Conservation (phyloP, 139 green algal species). For the Raphidocelis subcapitata region DNA sequence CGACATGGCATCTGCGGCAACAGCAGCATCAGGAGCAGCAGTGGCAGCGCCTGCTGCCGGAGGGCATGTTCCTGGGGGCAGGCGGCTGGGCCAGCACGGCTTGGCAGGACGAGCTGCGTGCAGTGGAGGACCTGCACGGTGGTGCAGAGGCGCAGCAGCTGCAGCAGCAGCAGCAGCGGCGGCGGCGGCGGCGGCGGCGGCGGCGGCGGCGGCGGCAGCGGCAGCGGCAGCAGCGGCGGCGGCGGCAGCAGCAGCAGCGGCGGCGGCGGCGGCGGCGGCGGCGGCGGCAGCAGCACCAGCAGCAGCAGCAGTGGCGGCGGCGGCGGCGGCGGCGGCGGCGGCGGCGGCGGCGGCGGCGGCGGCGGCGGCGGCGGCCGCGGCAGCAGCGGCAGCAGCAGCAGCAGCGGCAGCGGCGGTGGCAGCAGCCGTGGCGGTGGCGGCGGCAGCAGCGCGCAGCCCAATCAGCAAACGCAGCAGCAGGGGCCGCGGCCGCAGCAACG, state of each 20-base stretch:
- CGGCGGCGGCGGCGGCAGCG: constrained; percentile 1
- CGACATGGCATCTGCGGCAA: background rate
- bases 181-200: background rate
- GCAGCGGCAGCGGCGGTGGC: too few species aligned
- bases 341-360: background rate
- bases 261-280: background rate
- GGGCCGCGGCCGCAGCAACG: background rate
- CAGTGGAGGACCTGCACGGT: background rate
- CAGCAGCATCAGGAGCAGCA: background rate
- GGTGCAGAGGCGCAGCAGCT: background rate
- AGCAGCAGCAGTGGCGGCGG: background rate
- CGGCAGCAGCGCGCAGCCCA: background rate
- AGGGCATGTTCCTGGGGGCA: background rate
- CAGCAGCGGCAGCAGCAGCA: constrained; percentile 1
- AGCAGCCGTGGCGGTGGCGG: background rate
- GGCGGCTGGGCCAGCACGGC: constrained; percentile 10
- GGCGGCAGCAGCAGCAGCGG: background rate
- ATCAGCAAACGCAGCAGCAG: background rate
- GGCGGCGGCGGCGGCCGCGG: background rate
- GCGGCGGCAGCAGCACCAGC: background rate
- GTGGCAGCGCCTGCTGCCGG: background rate
- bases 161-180: constrained; percentile 9
- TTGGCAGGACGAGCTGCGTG: background rate
- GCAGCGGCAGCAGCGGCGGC: background rate
- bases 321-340: background rate